Evolutionary conservation across 208 protist genomes (phyloP), one percentile per base, ranked within the genome.

Genomic region (Vickermania spadyakhi): DNA sequence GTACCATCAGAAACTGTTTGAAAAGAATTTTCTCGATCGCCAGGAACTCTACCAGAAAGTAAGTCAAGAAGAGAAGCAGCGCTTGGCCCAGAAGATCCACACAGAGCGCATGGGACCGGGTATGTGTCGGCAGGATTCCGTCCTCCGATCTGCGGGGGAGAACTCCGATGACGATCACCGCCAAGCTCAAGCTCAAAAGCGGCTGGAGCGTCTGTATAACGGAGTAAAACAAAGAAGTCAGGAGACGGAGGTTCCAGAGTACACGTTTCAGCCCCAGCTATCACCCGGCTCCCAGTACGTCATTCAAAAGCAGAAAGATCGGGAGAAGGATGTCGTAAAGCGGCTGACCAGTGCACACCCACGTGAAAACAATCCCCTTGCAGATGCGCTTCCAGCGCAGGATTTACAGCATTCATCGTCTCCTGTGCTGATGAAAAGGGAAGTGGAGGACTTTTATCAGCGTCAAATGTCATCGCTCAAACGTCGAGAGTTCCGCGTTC

Each of bases 251-350:
- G 64, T 54, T 42, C 56, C 58, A 18, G 71, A 87, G 41, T 88
- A 81, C 60, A 59, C 83, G 22, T 93, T 93, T 49, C 62, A 58
- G 13, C 86, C 86, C 0, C 59, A 70, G 51, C 61, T 94, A 1
- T 77, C 86, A 1, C 75, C 76, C 4, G 81, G 79, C n/a, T 86
- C 86, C 3, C 57, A 68, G 36, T 65, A 73, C 27, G 83, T 91
- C 1, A 26, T 82, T 60, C 60, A 59, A 59, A 64, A 52, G 54
- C 61, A 70, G 58, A 49, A 30, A 1, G 27, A 45, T 0, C 74
- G 80, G n/a, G 80, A 90, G 66, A 22, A 21, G 36, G 75, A 93
- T 65, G 74, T 93, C 0, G 82, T 89, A 54, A 78, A 75, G 68
- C 77, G 86, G 18, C 76, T 93, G 7, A 73, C 75, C 11, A 23